These are phyloP conservation scores for Botrytis porri DNA, from an alignment of 2,329 filamentous ascomycete genomes.

Conservation along the genomic window DNA sequence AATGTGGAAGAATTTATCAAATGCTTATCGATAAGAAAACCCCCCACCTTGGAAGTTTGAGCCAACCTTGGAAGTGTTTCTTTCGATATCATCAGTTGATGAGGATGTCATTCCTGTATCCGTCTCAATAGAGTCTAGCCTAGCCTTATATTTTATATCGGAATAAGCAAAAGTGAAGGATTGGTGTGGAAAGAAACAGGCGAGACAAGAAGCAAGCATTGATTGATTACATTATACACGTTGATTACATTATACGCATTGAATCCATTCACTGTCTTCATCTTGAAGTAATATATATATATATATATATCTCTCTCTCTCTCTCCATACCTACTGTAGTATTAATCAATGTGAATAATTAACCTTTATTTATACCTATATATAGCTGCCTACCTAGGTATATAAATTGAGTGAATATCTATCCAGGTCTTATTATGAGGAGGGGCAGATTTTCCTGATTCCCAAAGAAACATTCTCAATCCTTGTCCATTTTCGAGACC, in stretches of 20 bases:
- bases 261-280: too few species aligned
- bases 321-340: too few species aligned
- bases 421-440: not conserved
- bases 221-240: too few species aligned
- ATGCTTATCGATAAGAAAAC: not conserved
- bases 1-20: not conserved
- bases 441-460: not conserved
- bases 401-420: not conserved
- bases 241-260: too few species aligned
- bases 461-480: not conserved
- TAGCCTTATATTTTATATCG: not conserved
- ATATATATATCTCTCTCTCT: too few species aligned
- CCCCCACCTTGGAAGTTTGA: not conserved
- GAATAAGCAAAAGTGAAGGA: not conserved
- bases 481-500: slow-evolving; percentile 15
- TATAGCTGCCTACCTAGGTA: not conserved
- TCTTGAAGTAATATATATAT: too few species aligned
- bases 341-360: too few species aligned
- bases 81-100: not conserved
- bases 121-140: not conserved
- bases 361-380: not conserved
- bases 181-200: not conserved
- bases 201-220: not conserved
- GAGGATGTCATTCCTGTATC: not conserved
- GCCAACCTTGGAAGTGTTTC: not conserved